Percentiles rank a stretch among this genome's conserved stretches.
Conservation (phyloP, 176 grass and related monocot genomes). For the Ensete ventricosum region DNA sequence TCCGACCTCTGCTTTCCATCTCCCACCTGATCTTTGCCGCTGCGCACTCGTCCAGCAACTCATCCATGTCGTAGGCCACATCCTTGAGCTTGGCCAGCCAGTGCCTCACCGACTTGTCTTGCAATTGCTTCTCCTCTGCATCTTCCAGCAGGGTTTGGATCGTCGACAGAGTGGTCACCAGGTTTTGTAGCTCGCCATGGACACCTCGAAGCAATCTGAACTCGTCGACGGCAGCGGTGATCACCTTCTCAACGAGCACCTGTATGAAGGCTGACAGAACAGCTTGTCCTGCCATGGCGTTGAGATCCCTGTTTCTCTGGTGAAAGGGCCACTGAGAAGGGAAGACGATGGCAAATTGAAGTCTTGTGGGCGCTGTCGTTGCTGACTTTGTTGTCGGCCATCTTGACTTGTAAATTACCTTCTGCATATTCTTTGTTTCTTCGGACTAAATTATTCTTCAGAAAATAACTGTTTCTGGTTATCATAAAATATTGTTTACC, state of each 20-base stretch:
- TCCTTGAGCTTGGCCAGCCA: slow-evolving; percentile 67
- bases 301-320: not conserved
- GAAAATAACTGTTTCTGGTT: too few species aligned
- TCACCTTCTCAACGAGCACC: slow-evolving; percentile 54
- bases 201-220: slow-evolving; percentile 30
- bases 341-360: too few species aligned
- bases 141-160: slow-evolving; percentile 64
- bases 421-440: too few species aligned
- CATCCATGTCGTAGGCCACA: slow-evolving; percentile 35
- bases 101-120: slow-evolving; percentile 30
- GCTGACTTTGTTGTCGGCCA: too few species aligned
- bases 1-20: slow-evolving; percentile 19
- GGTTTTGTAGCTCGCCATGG: slow-evolving; percentile 36
- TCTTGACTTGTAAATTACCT: too few species aligned
- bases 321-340: too few species aligned
- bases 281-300: slow-evolving; percentile 30
- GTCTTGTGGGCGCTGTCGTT: too few species aligned
- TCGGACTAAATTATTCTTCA: too few species aligned
- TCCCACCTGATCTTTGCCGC: slow-evolving; percentile 32
- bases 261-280: slow-evolving; percentile 69
- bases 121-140: slow-evolving; percentile 53
- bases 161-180: slow-evolving; percentile 34
- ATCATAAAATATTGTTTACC: too few species aligned
- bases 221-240: slow-evolving; percentile 36
- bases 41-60: slow-evolving; percentile 50